Conservation (phyloP, 2,329 filamentous ascomycete genomes). For the Bertia moriformis region DNA sequence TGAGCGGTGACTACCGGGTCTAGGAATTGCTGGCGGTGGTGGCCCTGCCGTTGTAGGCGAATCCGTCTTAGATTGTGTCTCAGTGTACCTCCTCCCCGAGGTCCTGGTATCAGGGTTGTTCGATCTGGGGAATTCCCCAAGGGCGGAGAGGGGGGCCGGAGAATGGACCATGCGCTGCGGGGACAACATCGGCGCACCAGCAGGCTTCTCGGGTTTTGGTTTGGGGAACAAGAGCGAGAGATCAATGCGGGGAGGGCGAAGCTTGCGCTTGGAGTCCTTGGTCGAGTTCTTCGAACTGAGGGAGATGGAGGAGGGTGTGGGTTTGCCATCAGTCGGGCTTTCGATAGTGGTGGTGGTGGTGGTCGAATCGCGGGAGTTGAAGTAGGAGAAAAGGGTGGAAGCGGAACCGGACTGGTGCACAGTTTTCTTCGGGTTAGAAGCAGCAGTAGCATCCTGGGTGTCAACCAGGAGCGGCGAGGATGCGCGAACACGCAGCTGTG, state of each 20-base stretch:
- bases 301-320: too few species aligned
- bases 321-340: background rate
- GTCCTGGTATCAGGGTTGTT: too few species aligned
- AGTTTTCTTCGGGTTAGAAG: background rate
- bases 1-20: too few species aligned
- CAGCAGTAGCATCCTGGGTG: background rate
- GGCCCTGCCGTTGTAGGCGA: background rate
- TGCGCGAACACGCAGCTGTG: background rate
- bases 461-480: background rate
- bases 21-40: background rate
- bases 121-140: background rate
- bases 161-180: background rate
- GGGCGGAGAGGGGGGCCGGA: background rate
- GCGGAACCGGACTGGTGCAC: background rate
- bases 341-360: too few species aligned
- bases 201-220: background rate
- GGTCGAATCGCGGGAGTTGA: too few species aligned
- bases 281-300: too few species aligned
- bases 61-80: background rate
- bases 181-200: background rate
- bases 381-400: background rate
- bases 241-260: background rate
- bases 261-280: background rate
- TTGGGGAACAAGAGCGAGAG: background rate
- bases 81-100: too few species aligned